Conservation (phyloP, 1,284 basidiomycete species). For the Spongispora temasekensis region DNA sequence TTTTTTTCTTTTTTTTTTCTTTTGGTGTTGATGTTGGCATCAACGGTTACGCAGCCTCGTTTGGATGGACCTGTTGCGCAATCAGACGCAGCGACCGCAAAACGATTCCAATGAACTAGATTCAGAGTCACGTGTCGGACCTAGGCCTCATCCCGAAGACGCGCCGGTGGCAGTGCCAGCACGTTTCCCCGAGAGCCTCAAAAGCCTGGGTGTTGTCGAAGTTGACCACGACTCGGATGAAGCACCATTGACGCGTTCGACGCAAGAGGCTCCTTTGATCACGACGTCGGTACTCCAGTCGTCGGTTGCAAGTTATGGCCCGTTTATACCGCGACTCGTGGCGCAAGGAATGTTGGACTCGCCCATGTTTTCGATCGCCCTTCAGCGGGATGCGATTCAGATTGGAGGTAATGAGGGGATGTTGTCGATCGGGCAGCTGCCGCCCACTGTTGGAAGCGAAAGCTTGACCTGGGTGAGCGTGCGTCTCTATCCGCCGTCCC, state of each 20-base stretch:
- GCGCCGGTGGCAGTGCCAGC: background rate
- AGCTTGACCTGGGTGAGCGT: constrained; percentile 55
- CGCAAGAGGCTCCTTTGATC: constrained; percentile 1
- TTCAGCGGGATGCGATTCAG: constrained; percentile 53
- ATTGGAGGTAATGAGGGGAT: constrained; percentile 53
- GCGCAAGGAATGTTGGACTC: constrained; percentile 31
- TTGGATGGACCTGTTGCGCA: constrained; percentile 32
- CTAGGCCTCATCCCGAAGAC: too few species aligned
- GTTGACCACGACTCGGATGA: too few species aligned
- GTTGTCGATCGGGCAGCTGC: constrained; percentile 54
- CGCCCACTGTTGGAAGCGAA: constrained; percentile 40
- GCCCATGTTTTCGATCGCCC: constrained; percentile 45
- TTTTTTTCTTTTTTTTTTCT: background rate
- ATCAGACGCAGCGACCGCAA: too few species aligned
- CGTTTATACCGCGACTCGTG: constrained; percentile 44
- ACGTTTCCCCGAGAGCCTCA: constrained; percentile 7
- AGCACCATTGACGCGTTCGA: constrained; percentile 6
- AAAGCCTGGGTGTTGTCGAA: too few species aligned
- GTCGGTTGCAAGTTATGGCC: constrained; percentile 31
- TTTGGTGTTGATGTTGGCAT: constrained; percentile 1
- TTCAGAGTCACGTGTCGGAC: too few species aligned
- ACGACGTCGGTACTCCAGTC: constrained; percentile 21
- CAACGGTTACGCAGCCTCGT: constrained; percentile 26
- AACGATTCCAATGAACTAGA: too few species aligned
- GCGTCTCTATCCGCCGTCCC: constrained; percentile 42